Evolutionary conservation across 1,139 yeast species (phyloP), one percentile per base, ranked within the genome.

Genomic region (Suhomyces maxii): DNA sequence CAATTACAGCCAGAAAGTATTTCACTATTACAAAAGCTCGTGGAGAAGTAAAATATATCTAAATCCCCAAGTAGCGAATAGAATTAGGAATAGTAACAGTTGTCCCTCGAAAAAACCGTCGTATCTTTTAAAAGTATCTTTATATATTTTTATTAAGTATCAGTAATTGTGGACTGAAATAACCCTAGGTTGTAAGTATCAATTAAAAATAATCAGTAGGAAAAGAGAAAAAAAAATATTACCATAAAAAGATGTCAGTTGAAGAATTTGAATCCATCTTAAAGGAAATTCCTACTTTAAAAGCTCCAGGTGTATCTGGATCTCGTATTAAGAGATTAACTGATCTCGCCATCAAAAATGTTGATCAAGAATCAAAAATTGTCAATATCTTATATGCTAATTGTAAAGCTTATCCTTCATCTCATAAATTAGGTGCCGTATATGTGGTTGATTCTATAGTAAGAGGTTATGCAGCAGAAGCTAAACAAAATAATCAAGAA

Each of bases 221-320:
- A 10, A 13, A 11, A 34, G 8, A 35, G 9, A 23, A 31, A 36
- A 33, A 33, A 34, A 34, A 35, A 41, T 14, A 13, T 26, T 13
- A 32, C 31, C 14, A 39, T 28, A 23, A 39, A 26, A 45, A 38
- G 30, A 69, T 68, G 73, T 61, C 72, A 32, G 64, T 75, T 57
- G 84, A 83, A 64, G 84, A 83, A 57, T 88, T 89, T 67, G 87
- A 85, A 66, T 68, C 74, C 51, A 78, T 85, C 50, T 75, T 91
- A 59, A 83, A 82, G 57, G 95, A 91, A 63, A 77, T 91, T 53
- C 80, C 85, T 51, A 75, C 82, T 23, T 75, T 89, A 54, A 89
- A 89, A 68, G 84, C 97, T 26, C 95, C 95, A 23, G 98, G 99
- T 50, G 95, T 93, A 47, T 90, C 97, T 33, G 98, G 98, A 37